Evolutionary conservation across 1,139 yeast species (phyloP), one percentile per base, ranked within the genome.

Genomic region (Yamadazyma sp.): DNA sequence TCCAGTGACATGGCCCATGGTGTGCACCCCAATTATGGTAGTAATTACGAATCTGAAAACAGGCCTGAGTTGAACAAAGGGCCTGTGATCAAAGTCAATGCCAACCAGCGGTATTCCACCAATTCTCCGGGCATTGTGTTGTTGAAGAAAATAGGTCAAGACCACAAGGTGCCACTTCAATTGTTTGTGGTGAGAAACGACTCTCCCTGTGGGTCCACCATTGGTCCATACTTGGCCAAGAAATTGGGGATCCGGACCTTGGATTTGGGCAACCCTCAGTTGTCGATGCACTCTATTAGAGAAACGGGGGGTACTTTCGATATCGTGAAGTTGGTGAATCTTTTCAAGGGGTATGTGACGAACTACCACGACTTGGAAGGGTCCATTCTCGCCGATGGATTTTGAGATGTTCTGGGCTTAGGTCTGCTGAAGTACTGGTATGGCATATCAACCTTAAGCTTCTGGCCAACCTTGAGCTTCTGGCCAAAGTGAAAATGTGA

Each of bases 1-100:
- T 91, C 98, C 0, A 88, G 96, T 0, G 98, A 92, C 59, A 92
- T 88, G 82, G 96, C 98, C 1, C 98, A 92, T 58, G 98, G 96
- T 23, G 84, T 91, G 28, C 96, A 92, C 59, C 98, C 98, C 45
- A 92, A 92, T 62, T 92, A 91, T 61, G 66, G 77, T 8, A 76
- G 74, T 38, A 78, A 78, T 52, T 87, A 92, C 60, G 98, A 92
- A 59, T 59, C 77, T 12, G 70, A 75, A 46, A 95, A 91, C 61
- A 79, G 81, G 47, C 98, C 98, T 1, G 75, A 75, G 39, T 66
- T 92, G 46, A 94, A 94, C 56, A 73, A 74, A 38, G 98, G 98
- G 4, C 97, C 98, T 0, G 97, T 89, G 9, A 80, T 92, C 58
- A 92, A 92, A 62, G 69, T 92, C 58, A 92, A 92, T 59, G 97